Evolutionary conservation across 2,329 filamentous ascomycete species (phyloP), one percentile per base, ranked within the genome.

Genomic region (Camillea tinctor): DNA sequence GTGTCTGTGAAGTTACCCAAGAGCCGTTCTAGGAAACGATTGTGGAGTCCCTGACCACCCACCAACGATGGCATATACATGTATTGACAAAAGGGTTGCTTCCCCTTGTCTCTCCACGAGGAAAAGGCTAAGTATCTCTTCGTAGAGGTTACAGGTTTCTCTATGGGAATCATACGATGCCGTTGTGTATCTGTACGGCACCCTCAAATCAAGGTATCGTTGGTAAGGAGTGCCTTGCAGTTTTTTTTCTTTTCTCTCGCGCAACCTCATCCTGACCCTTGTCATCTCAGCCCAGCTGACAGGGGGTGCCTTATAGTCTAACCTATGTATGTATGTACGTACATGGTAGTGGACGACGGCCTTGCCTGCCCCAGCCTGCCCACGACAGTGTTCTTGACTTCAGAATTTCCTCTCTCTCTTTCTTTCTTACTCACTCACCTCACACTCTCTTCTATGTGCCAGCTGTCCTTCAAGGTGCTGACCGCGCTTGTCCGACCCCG

Each of bases 401-500:
- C 30, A 48, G 15, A 23, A 30, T 55, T 44, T 40, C 21, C 26
- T 36, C 50, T 51, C 50, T 51, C 13, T n/a, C n/a, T 24, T 19
- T 22, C 19, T 51, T 19, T 11, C 20, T 50, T 13, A 5, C 48
- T 50, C 48, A n/a, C 48, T 50, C 48, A 21, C 48, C n/a, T n/a
- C n/a, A 19, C 48, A 3, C 20, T 50, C 20, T 21, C 20, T 21
- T 51, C 50, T 51, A 21, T 24, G 50, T 24, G 22, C 61, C 63
- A 65, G 65, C 63, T 64, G 56, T 59, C 58, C 68, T 68, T 68
- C 67, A 59, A 60, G 58, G 60, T 58, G 64, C 62, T 68, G 63
- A 64, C 66, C 64, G 66, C 68, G 66, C 62, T 68, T 60, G 65
- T 66, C 71, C 67, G 66, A 66, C 65, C 69, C 64, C 68, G 64